Base-by-base conservation (phyloP, 345 rosid genomes). In the Pelargonium nanum region DNA sequence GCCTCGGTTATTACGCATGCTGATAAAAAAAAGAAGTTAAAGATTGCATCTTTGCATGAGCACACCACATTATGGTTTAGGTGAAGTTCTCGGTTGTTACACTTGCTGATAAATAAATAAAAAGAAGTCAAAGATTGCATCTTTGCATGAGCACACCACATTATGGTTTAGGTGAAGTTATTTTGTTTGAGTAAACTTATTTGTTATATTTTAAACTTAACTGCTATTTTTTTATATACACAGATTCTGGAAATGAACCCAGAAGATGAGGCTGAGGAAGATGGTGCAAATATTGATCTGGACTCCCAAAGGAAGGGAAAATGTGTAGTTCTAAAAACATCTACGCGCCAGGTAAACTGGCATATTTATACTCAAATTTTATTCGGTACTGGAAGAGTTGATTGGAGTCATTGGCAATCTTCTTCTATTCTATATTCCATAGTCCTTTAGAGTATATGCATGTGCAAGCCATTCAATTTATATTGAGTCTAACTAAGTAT, bases 241-340 rank as follows among this genome's bases (percentile, higher is more conserved):
- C 68, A 94, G 99, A 94, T 94, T 58, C 68, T 90, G 76, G 97
- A 94, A 72, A 94, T 90, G 97, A 94, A 88, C 67, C 99, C 97
- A 0, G 99, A 90, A 57, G 97, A 90, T 22, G 99, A 90, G 65
- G 97, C 91, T 26, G 99, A 94, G 78, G 99, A 94, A 72, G 99
- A 94, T 65, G 99, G 97, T 56, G 99, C 99, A 5, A 93, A 93
- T 63, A 82, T 93, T 68, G 99, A 94, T 78, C 99, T 94, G 63
- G 99, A 94, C 64, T 94, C 99, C 0, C 99, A 90, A 62, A 83
- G 99, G 70, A 94, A 93, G 75, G 99, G 99, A 5, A 90, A 93
- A 80, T 93, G 99, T 74, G 97, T 93, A 22, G 99, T 93, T 30
- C 68, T 93, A 74, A 93, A 93, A 75, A 93, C 99, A 6, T 93